Base-by-base conservation (phyloP, 306 rosid species). In the Medicago lupulina region DNA sequence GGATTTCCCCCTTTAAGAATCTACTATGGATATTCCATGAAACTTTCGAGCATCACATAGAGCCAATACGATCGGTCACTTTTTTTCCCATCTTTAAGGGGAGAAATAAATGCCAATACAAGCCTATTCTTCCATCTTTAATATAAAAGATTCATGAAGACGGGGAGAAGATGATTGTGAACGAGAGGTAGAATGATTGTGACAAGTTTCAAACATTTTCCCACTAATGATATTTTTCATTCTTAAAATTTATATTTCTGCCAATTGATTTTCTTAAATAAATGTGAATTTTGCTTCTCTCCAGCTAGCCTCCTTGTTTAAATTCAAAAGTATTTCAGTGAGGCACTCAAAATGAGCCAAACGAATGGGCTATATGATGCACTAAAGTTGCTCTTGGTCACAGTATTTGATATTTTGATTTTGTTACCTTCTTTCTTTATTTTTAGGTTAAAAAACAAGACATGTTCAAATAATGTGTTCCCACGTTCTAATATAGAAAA, bases 401-500 rank as follows among this genome's bases (percentile, higher is more conserved):
- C 43, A 28, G 21, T 41, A 64, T 23, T 23, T 23, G 23, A 21
- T 21, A 1, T 21, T 63, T 38, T 39, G 23, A 64, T 64, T 76
- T 66, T 44, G 13, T 12, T 44, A 7, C 12, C 68, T 44, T 28
- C 61, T 65, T 19, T 43, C 60, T 15, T 74, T 60, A 4, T 43
- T 61, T 8, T 61, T 61, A 31, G 55, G 16, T 16, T 47, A n/a
- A 34, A 63, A 65, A 23, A 49, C 17, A 25, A 47, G 25, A 67
- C 36, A 44, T 47, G 11, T 58, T 82, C 58, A 10, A 50, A 39
- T 74, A 2, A 13, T 67, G 47, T 53, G 55, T 77, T 71, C 14
- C 75, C 19, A 3, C 47, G 36, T 12, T 25, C 31, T 31, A 16
- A 77, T 50, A 23, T 67, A 69, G 51, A 53, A 47, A 67, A 74